phyloP scores from a whole-genome alignment of 2,329 filamentous ascomycete genomes.

The Arthrobotrys pseudoclavata region DNA sequence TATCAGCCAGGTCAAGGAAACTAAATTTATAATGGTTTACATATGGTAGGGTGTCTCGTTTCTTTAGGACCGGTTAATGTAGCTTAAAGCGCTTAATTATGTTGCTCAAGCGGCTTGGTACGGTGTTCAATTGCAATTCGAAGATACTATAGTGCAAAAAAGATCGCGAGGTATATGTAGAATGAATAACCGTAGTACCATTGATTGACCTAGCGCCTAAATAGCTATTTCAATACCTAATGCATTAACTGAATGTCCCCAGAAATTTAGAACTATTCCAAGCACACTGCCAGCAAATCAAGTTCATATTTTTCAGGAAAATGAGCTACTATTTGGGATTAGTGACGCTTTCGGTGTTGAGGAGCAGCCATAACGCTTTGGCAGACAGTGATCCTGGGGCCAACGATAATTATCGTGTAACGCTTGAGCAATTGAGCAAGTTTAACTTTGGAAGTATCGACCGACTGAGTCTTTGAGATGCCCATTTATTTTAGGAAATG shows the following conservation, averaged over 20 bases:
- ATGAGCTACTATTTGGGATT: background rate
- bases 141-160: background rate
- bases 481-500: no score
- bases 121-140: background rate
- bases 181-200: no score
- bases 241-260: background rate
- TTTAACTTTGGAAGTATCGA: background rate
- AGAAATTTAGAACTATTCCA: background rate
- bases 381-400: no score
- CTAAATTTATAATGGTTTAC: no score
- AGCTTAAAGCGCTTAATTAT: background rate
- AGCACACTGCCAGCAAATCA: background rate
- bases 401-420: background rate
- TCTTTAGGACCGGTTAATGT: background rate
- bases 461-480: no score
- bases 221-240: background rate
- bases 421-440: background rate
- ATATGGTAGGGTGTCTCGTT: background rate
- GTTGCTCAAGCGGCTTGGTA: background rate
- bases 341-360: conserved; percentile 40
- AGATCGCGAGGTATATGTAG: no score
- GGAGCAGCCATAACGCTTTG: background rate
- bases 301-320: conserved; percentile 12
- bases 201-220: background rate
- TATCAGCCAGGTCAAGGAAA: no score